Percentiles rank a stretch among this genome's conserved stretches.
phyloP scores from a whole-genome alignment of 1,139 yeast genomes.

The Kodamaea arcana region DNA sequence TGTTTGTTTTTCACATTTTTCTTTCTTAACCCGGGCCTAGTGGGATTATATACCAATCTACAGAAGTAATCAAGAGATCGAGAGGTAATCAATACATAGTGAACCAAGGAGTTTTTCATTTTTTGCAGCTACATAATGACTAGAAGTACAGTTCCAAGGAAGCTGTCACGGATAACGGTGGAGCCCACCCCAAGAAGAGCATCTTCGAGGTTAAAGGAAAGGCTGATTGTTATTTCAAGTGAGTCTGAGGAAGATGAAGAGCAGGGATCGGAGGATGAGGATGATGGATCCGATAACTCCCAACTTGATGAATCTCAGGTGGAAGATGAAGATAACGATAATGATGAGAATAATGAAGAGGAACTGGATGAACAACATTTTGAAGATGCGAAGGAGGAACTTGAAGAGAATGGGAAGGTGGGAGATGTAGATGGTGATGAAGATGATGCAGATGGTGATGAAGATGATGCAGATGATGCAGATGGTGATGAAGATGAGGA shows the following conservation, averaged over 20 bases:
- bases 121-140: not conserved
- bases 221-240: constrained; percentile 1
- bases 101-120: not conserved
- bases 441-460: constrained; percentile 2
- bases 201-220: constrained; percentile 1
- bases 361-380: not conserved
- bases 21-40: too few relatives aligned
- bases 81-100: too few relatives aligned
- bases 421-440: not conserved
- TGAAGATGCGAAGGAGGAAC: constrained; percentile 1
- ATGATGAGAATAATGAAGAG: constrained; percentile 2
- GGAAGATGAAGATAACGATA: constrained; percentile 3
- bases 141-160: constrained; percentile 1
- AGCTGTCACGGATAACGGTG: not conserved
- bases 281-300: constrained; percentile 1
- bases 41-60: too few relatives aligned
- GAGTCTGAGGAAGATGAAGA: constrained; percentile 4
- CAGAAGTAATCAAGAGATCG: too few relatives aligned
- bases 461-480: not conserved
- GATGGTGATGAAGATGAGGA: constrained; percentile 2
- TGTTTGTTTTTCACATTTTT: not conserved
- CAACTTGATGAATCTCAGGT: not conserved
- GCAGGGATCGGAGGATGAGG: constrained; percentile 4
- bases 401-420: not conserved
- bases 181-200: constrained; percentile 1